Conservation (phyloP, 306 rosid species). For the Quercus ilex region DNA sequence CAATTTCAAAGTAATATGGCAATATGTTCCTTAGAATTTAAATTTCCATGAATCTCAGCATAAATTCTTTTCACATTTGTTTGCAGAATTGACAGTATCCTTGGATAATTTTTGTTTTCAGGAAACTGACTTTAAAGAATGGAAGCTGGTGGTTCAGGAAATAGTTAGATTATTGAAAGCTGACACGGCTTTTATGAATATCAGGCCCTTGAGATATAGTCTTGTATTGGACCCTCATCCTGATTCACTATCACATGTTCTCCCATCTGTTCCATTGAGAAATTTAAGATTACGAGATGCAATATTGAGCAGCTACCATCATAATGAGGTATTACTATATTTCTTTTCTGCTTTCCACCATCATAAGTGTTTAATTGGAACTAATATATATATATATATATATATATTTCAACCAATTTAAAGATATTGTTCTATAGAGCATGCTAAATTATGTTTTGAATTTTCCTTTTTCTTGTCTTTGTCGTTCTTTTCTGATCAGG, state of each 20-base stretch:
- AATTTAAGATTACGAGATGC: constrained; percentile 73
- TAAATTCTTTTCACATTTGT: constrained; percentile 16
- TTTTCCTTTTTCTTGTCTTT: constrained; percentile 17
- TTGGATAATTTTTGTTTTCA: constrained; percentile 38
- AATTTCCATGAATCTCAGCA: constrained; percentile 3
- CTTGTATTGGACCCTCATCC: constrained; percentile 78
- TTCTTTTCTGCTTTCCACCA: constrained; percentile 12
- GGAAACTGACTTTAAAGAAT: constrained; percentile 90
- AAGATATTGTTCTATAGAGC: background rate
- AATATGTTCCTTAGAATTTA: background rate
- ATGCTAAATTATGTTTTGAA: constrained; percentile 11
- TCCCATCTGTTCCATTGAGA: constrained; percentile 48
- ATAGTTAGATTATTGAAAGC: constrained; percentile 75
- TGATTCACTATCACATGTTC: constrained; percentile 50
- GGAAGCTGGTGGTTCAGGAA: constrained; percentile 95
- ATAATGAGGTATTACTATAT: constrained; percentile 61
- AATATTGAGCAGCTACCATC: constrained; percentile 82
- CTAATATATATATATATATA: no score
- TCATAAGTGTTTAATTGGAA: no score
- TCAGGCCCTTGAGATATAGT: constrained; percentile 91
- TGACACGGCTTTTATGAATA: constrained; percentile 71
- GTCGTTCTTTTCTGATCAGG: constrained; percentile 45
- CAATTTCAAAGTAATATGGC: background rate
- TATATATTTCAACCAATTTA: no score
- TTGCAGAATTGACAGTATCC: constrained; percentile 31